Evolutionary conservation across 2,329 filamentous ascomycete genomes (phyloP).

Genomic region (Aspergillus udagawae): DNA sequence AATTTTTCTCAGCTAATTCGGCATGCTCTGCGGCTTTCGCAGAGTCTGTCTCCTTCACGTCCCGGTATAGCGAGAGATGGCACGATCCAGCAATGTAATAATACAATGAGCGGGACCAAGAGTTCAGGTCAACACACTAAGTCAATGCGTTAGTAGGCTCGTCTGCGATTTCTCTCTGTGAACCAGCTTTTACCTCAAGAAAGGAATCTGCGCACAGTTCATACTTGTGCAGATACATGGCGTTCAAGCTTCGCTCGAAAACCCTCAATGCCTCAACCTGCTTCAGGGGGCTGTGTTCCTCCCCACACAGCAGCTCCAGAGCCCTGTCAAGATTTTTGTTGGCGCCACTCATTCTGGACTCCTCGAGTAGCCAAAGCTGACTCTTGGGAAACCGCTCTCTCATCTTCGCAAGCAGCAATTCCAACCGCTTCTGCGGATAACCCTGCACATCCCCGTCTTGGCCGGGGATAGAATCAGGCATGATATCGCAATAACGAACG

Average conservation of each 20-base stretch:
- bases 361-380: constrained; percentile 81
- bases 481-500: constrained; percentile 81
- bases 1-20: constrained; percentile 61
- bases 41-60: constrained; percentile 26
- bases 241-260: constrained; percentile 77
- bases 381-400: constrained; percentile 73
- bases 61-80: constrained; percentile 76
- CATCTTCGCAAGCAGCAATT: constrained; percentile 68
- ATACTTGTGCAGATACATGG: constrained; percentile 77
- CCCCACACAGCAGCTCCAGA: constrained; percentile 59
- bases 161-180: neutral
- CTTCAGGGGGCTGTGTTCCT: constrained; percentile 68
- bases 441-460: constrained; percentile 59
- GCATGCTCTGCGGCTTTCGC: constrained; percentile 55
- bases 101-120: constrained; percentile 87
- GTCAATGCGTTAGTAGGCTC: constrained; percentile 3
- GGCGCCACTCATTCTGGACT: constrained; percentile 70
- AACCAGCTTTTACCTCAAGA: constrained; percentile 46
- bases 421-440: constrained; percentile 67
- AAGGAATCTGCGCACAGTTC: constrained; percentile 70
- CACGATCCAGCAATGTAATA: constrained; percentile 79
- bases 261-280: constrained; percentile 81
- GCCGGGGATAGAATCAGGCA: constrained; percentile 50
- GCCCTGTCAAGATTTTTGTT: constrained; percentile 64
- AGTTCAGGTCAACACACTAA: constrained; percentile 72